Conservation (phyloP, 2,329 filamentous ascomycete genomes). For the Colletotrichum magnum region DNA sequence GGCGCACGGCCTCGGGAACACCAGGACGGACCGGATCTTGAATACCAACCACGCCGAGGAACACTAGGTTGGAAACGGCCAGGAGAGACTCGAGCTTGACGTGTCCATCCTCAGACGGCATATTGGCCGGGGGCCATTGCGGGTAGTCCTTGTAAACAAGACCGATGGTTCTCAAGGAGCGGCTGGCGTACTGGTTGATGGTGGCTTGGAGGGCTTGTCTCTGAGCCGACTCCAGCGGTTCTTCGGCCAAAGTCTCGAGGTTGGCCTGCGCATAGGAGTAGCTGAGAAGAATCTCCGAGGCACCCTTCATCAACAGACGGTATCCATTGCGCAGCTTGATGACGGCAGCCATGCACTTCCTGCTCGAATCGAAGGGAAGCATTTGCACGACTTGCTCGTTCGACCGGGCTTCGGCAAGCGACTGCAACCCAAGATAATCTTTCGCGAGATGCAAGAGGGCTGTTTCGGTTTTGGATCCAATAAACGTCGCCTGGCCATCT, state of each 20-base stretch:
- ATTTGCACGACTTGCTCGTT: conserved; percentile 66
- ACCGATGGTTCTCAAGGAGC: conserved; percentile 57
- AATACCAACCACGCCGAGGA: conserved; percentile 70
- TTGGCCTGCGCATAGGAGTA: conserved; percentile 54
- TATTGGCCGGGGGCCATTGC: conserved; percentile 63
- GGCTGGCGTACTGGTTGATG: conserved; percentile 54
- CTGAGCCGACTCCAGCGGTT: conserved; percentile 9
- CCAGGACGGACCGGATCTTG: conserved; percentile 76
- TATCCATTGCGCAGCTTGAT: conserved; percentile 67
- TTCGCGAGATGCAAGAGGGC: conserved; percentile 79
- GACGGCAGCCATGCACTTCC: conserved; percentile 79
- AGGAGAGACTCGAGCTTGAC: conserved; percentile 37
- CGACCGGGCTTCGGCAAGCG: conserved; percentile 72
- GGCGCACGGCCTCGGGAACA: conserved; percentile 72
- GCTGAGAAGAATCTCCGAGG: conserved; percentile 63
- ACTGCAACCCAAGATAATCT: conserved; percentile 75
- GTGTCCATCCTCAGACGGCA: conserved; percentile 72
- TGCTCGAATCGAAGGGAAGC: conserved; percentile 52
- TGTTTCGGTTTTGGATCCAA: conserved; percentile 85
- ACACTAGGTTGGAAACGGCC: conserved; percentile 49
- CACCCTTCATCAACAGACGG: conserved; percentile 69
- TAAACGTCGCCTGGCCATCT: conserved; percentile 71
- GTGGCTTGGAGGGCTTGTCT: conserved; percentile 42
- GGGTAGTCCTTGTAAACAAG: conserved; percentile 52
- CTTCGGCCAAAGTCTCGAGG: conserved; percentile 36